These are phyloP conservation scores for Umbellularia californica DNA, from an alignment of 164 flowering plant genomes.

Conservation along the genomic window DNA sequence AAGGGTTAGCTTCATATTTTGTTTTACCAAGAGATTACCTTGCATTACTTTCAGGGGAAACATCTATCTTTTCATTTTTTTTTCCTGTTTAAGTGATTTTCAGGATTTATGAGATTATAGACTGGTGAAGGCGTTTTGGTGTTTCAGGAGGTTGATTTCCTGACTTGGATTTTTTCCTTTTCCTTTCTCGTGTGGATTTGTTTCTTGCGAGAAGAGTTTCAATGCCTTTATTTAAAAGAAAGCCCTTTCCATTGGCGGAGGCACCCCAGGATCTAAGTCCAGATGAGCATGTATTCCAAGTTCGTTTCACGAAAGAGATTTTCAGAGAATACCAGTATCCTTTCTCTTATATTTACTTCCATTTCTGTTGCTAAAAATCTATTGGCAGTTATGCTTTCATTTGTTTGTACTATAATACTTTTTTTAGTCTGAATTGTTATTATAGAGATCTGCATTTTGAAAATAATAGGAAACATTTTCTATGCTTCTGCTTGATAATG, in stretches of 20 bases:
- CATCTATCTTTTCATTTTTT: not conserved
- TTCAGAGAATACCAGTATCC: constrained; percentile 84
- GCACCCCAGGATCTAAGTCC: constrained; percentile 70
- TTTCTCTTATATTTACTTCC: constrained; percentile 7
- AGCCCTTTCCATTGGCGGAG: constrained; percentile 53
- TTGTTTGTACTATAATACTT: not conserved
- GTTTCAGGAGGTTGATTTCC: constrained; percentile 8
- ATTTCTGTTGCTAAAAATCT: no score
- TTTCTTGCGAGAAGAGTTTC: constrained; percentile 13
- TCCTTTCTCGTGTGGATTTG: not conserved
- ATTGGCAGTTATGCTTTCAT: no score
- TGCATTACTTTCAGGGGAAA: not conserved
- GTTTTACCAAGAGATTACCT: not conserved
- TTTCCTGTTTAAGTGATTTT: not conserved
- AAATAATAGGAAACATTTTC: not conserved
- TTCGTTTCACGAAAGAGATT: constrained; percentile 91
- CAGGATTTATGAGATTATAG: not conserved
- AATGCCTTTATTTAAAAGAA: constrained; percentile 80
- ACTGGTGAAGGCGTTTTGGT: not conserved
- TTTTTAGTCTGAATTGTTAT: not conserved
- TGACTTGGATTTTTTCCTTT: not conserved
- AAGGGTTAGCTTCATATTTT: not conserved
- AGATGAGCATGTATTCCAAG: constrained; percentile 71
- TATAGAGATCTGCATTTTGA: not conserved
- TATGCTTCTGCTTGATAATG: not conserved